Conservation (phyloP, 768 basidiomycete species). For the Russula abietina region DNA sequence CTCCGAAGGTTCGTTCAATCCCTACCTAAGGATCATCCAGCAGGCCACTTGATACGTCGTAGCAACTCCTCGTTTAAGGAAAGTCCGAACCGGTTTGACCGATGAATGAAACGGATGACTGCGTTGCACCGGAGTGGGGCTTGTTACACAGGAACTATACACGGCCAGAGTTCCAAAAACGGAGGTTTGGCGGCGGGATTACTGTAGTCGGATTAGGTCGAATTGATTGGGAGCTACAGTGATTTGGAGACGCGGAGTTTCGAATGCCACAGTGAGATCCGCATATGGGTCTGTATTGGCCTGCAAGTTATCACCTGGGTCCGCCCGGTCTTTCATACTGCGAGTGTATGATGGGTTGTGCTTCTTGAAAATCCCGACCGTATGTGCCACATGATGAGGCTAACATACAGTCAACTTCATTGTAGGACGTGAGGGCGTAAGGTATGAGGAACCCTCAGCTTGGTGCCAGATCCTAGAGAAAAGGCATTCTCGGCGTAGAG, state of each 20-base stretch:
- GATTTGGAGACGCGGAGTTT: slow-evolving; percentile 1
- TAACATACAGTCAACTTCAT: slow-evolving; percentile 5
- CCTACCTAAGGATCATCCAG: not conserved
- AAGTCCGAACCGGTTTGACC: not conserved
- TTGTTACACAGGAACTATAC: not conserved
- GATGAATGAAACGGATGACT: not conserved
- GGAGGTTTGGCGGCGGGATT: not conserved
- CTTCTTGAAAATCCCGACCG: not conserved
- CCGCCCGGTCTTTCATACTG: slow-evolving; percentile 2
- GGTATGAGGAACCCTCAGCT: not conserved
- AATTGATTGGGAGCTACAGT: not conserved
- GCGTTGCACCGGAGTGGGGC: not conserved
- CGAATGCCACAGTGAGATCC: not conserved
- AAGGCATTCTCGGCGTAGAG: not conserved
- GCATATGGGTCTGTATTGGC: not conserved
- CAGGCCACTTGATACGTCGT: not conserved
- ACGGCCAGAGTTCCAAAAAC: not conserved
- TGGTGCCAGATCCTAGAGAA: not conserved
- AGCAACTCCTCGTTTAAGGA: not conserved
- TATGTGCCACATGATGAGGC: slow-evolving; percentile 6
- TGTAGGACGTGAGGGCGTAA: not conserved
- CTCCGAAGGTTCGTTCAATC: not conserved
- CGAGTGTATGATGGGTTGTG: not conserved
- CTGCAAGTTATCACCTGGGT: not conserved
- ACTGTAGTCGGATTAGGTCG: not conserved